Percentiles rank a stretch among this genome's conserved stretches.
These are phyloP conservation scores for Piedraia hortae DNA, from an alignment of 2,329 filamentous ascomycete genomes.

Conservation along the genomic window DNA sequence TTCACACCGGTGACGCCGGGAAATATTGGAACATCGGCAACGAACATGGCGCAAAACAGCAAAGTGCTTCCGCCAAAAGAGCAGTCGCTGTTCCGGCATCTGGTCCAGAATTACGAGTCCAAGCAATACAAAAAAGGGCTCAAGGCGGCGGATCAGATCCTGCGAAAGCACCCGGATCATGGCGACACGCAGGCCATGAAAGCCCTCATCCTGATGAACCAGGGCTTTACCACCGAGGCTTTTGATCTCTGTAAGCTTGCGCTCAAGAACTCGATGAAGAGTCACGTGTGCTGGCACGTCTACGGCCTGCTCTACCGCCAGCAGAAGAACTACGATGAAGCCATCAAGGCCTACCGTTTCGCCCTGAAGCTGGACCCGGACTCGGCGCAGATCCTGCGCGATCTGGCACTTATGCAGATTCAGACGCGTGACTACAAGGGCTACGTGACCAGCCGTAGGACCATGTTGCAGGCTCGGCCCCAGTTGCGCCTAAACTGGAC, in stretches of 20 bases:
- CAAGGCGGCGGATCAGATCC: constrained; percentile 86
- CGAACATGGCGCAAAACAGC: constrained; percentile 3
- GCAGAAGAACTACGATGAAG: constrained; percentile 94
- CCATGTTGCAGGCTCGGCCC: constrained; percentile 67
- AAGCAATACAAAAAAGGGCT: constrained; percentile 95
- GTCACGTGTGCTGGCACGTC: constrained; percentile 97
- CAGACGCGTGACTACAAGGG: constrained; percentile 92
- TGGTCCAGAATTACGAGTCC: constrained; percentile 88
- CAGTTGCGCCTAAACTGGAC: constrained; percentile 85
- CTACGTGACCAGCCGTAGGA: constrained; percentile 65
- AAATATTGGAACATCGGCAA: too few species aligned
- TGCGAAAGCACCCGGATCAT: constrained; percentile 84
- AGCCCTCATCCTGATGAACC: constrained; percentile 78
- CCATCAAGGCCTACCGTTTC: constrained; percentile 97
- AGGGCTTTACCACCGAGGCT: constrained; percentile 79
- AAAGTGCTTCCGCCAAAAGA: constrained; percentile 51
- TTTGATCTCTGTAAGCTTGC: constrained; percentile 82
- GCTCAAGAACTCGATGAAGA: constrained; percentile 90
- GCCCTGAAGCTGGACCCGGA: constrained; percentile 83
- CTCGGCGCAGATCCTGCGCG: constrained; percentile 74
- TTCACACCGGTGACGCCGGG: too few species aligned
- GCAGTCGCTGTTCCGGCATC: constrained; percentile 72
- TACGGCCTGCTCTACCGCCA: constrained; percentile 83
- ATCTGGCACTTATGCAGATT: constrained; percentile 74
- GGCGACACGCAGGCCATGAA: constrained; percentile 99